Conservation (phyloP, 805 yeast species). For the Groenewaldozyma tartarivorans region DNA sequence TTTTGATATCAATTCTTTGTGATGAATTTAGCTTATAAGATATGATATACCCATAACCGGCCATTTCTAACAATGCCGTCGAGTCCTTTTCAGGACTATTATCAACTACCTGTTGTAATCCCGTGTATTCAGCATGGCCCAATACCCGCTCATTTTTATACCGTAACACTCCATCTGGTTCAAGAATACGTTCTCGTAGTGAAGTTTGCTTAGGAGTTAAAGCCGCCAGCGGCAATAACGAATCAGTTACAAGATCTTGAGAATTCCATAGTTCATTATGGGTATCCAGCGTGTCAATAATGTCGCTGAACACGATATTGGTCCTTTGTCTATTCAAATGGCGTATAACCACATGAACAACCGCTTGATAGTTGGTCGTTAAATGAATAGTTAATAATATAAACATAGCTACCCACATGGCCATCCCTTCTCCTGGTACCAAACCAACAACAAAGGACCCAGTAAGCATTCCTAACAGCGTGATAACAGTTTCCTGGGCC, state of each 20-base stretch:
- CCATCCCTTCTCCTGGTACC: constrained; percentile 17
- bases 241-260: constrained; percentile 2
- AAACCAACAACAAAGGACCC: constrained; percentile 25
- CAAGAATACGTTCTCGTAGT: constrained; percentile 21
- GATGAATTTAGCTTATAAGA: neutral
- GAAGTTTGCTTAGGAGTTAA: constrained; percentile 20
- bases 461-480: constrained; percentile 28
- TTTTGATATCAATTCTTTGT: neutral
- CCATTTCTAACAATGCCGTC: neutral
- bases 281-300: constrained; percentile 13
- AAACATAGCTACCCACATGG: constrained; percentile 22
- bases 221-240: constrained; percentile 14
- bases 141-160: constrained; percentile 19
- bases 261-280: constrained; percentile 3
- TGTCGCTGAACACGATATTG: constrained; percentile 24
- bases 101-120: constrained; percentile 16
- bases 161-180: constrained; percentile 23
- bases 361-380: constrained; percentile 28
- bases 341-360: constrained; percentile 23
- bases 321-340: constrained; percentile 27
- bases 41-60: neutral
- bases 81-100: neutral
- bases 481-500: constrained; percentile 29
- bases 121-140: constrained; percentile 20
- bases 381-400: constrained; percentile 23